phyloP scores from a whole-genome alignment of 768 basidiomycete species.

The Neoboletus magnificus region DNA sequence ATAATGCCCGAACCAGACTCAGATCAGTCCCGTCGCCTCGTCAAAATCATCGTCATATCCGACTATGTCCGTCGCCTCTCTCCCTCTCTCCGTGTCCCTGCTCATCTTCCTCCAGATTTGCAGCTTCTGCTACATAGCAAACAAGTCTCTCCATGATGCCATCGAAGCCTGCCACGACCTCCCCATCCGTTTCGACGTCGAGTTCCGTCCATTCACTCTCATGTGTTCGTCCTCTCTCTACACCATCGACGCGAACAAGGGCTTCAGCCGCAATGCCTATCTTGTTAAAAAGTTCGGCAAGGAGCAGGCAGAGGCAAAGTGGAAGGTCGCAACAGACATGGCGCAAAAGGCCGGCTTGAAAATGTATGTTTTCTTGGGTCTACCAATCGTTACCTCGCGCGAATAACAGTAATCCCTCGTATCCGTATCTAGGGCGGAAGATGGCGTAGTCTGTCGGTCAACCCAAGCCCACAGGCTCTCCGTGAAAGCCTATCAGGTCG shows the following conservation, averaged over 20 bases:
- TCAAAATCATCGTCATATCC: constrained; percentile 35
- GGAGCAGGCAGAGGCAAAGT: constrained; percentile 25
- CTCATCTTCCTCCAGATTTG: constrained; percentile 29
- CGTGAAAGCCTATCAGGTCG: constrained; percentile 40
- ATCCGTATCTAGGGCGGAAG: constrained; percentile 30
- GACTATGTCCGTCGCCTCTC: constrained; percentile 28
- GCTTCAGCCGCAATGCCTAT: constrained; percentile 21
- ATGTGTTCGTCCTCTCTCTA: constrained; percentile 22
- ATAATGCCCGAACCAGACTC: constrained; percentile 21
- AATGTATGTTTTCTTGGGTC: constrained; percentile 17
- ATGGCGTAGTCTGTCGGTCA: constrained; percentile 39
- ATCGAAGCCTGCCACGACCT: constrained; percentile 34
- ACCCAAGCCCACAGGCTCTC: constrained; percentile 44
- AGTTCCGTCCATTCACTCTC: constrained; percentile 34
- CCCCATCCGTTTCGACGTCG: constrained; percentile 33
- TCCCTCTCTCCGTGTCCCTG: background rate
- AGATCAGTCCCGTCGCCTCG: constrained; percentile 12
- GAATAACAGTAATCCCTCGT: background rate
- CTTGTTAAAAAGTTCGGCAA: constrained; percentile 26
- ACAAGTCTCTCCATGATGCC: constrained; percentile 37
- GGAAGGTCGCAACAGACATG: constrained; percentile 28
- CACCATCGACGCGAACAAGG: constrained; percentile 20
- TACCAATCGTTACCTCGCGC: background rate
- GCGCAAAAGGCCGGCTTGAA: constrained; percentile 26
- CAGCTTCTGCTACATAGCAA: constrained; percentile 38